Evolutionary conservation across 345 rosid genomes (phyloP).

Genomic region (Camelina neglecta): DNA sequence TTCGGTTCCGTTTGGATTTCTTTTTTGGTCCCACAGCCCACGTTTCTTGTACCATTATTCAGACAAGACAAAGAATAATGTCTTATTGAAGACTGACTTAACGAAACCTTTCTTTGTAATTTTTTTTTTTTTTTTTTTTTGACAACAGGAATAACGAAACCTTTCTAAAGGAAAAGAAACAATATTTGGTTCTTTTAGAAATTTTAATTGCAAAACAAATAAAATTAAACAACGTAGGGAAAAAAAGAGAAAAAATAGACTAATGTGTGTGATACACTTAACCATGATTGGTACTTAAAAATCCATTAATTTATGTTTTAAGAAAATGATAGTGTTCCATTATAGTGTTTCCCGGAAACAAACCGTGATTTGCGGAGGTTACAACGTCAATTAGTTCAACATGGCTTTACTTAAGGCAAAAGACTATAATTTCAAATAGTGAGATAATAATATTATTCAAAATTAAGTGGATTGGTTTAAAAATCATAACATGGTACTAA

Average conservation of each 20-base stretch:
- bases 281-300: constrained; percentile 40
- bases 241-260: background rate
- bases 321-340: constrained; percentile 32
- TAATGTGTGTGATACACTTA: constrained; percentile 43
- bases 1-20: background rate
- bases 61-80: constrained; percentile 24
- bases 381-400: constrained; percentile 43
- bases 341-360: constrained; percentile 38
- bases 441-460: constrained; percentile 11
- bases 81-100: constrained; percentile 3
- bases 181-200: too few species aligned
- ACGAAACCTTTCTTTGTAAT: too few species aligned
- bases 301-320: constrained; percentile 25
- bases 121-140: too few species aligned
- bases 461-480: constrained; percentile 8
- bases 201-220: background rate
- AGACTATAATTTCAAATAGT: constrained; percentile 34
- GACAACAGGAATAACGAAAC: too few species aligned
- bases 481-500: constrained; percentile 11
- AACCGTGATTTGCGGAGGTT: constrained; percentile 50
- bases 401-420: constrained; percentile 39
- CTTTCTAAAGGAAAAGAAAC: too few species aligned
- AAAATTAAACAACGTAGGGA: background rate
- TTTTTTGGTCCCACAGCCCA: constrained; percentile 17
- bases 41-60: constrained; percentile 4